Base-by-base conservation (phyloP, 768 basidiomycete genomes). In the Suillus paluster region DNA sequence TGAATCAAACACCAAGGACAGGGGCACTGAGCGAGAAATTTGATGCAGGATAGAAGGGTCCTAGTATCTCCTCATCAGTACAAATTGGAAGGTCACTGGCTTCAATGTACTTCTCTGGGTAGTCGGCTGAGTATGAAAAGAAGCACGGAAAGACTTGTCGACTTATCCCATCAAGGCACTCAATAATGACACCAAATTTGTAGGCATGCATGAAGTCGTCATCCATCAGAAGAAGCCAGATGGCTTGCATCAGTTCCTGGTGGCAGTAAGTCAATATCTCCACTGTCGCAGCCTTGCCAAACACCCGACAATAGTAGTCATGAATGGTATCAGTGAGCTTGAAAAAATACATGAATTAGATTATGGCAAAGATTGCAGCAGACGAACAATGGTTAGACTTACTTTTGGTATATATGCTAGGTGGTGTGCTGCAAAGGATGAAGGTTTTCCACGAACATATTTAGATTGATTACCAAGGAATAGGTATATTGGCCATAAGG, bases 61-160 rank as follows among this genome's bases (percentile, higher is more conserved):
- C 69, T 73, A 39, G 6, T n/a, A 21, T 56, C 4, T 15, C 33
- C 10, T 53, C n/a, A 2, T 54, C 57, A 63, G 39, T 64, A 66
- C 27, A 25, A 1, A 25, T 17, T 9, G 46, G 11, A 39, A 61
- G 46, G 17, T 59, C 46, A 38, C 56, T 64, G 10, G 14, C 6
- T 19, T 63, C 53, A 6, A 65, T 42, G 14, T 60, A 78, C 79
- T 77, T 78, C 39, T 75, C 73, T 0, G 68, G 74, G 55, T 74
- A 75, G 57, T 73, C 68, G 5, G 70, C 74, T 1, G 70, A 58
- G 41, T 75, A 75, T 0, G 73, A 67, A 44, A 75, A 71, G 0
- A 75, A 55, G 0, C 59, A 56, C 0, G 53, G 69, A 38, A 71
- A 73, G 0, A 74, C 61, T 3, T 60, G n/a, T 0, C 63, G 48